Evolutionary conservation across 345 rosid genomes (phyloP).

Genomic region (Eucalyptus curtisii): DNA sequence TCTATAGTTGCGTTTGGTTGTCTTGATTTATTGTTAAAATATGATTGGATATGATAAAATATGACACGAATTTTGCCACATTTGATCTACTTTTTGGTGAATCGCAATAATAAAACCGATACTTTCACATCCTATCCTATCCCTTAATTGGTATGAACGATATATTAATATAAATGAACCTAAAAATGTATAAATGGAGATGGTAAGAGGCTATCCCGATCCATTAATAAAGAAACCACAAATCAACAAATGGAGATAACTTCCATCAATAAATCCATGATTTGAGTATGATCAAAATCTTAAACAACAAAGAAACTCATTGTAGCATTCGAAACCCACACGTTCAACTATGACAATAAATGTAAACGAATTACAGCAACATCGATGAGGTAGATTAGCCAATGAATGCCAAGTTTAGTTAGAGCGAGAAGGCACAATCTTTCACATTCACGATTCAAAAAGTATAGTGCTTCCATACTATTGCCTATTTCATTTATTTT

Average conservation of each 20-base stretch:
- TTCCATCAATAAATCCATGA: not conserved
- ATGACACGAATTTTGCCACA: not conserved
- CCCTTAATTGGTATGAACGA: not conserved
- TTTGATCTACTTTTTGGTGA: not conserved
- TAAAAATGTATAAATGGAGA: not conserved
- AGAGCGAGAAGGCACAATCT: not conserved
- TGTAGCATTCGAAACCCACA: not conserved
- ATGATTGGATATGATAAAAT: not conserved
- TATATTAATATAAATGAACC: not conserved
- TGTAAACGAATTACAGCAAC: not conserved
- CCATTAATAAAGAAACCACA: not conserved
- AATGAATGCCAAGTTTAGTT: not conserved
- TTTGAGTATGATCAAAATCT: not conserved
- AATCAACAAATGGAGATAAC: not conserved
- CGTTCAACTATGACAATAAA: not conserved
- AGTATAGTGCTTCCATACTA: not conserved
- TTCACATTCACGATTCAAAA: rapidly evolving
- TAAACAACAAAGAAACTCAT: not conserved
- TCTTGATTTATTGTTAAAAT: too few relatives aligned
- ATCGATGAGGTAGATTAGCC: not conserved
- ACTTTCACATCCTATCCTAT: rapidly evolving
- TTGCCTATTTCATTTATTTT: not conserved
- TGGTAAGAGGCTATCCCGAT: not conserved
- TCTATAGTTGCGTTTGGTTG: too few relatives aligned
- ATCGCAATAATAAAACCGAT: not conserved